phyloP scores from a whole-genome alignment of 1,284 basidiomycete genomes.

The Moesziomyces sp. region DNA sequence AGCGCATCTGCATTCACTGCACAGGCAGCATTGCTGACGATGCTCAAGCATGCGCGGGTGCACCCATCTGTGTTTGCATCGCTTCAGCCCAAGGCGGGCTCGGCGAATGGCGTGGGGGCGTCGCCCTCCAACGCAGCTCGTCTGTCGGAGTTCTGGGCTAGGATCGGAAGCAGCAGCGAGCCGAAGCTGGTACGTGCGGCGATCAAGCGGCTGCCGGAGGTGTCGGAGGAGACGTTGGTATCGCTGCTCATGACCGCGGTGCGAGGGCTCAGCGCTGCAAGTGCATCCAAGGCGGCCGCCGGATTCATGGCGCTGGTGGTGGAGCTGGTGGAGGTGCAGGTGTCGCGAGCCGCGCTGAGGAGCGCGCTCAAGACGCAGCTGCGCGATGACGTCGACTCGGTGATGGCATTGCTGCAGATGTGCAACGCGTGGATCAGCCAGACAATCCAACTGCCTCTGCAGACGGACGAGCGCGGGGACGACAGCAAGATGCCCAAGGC shows the following conservation, averaged over 20 bases:
- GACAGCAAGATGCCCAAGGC: constrained; percentile 20
- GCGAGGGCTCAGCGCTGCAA: constrained; percentile 1
- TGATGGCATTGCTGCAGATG: constrained; percentile 40
- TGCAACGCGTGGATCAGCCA: constrained; percentile 43
- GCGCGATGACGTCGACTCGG: constrained; percentile 31
- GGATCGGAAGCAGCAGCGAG: constrained; percentile 25
- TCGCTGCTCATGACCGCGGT: constrained; percentile 19
- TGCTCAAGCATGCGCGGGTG: constrained; percentile 17
- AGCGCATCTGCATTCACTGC: constrained; percentile 6
- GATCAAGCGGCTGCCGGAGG: constrained; percentile 22
- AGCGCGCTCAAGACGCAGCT: constrained; percentile 33
- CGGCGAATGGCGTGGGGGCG: constrained; percentile 3
- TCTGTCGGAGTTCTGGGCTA: constrained; percentile 29
- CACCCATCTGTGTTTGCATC: constrained; percentile 37
- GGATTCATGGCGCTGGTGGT: constrained; percentile 16
- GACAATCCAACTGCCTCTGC: constrained; percentile 22
- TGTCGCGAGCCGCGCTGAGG: constrained; percentile 40
- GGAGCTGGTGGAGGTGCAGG: constrained; percentile 20
- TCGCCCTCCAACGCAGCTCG: constrained; percentile 10
- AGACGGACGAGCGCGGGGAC: constrained; percentile 8
- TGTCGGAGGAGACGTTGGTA: constrained; percentile 31
- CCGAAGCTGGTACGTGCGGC: constrained; percentile 22
- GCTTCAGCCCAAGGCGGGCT: constrained; percentile 1
- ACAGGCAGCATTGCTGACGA: constrained; percentile 14
- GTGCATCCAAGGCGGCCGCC: constrained; percentile 4